These are phyloP conservation scores for Fusarium caatingaense DNA, from an alignment of 2,329 filamentous ascomycete species.

Conservation along the genomic window DNA sequence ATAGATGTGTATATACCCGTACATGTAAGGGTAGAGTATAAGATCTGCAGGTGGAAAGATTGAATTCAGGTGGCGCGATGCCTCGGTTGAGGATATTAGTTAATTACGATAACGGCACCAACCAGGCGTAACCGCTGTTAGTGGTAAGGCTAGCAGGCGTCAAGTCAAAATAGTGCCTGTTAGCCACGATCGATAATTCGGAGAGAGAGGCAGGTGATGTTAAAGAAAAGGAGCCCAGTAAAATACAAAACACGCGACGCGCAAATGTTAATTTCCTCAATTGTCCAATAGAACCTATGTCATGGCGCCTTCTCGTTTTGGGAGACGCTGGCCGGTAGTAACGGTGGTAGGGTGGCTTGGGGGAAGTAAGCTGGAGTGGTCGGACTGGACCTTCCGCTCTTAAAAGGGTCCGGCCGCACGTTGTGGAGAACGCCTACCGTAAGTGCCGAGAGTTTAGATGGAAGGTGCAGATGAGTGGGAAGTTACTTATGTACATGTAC, in stretches of 20 bases:
- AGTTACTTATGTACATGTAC: background rate
- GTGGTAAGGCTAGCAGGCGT: conserved; percentile 19
- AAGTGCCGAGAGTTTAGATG: background rate
- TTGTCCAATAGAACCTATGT: conserved; percentile 9
- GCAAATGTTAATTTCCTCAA: conserved; percentile 14
- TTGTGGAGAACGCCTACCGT: conserved; percentile 30
- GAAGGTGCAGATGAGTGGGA: background rate
- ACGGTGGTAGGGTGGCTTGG: conserved; percentile 15
- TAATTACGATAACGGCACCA: conserved; percentile 32
- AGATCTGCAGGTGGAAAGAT: conserved; percentile 12
- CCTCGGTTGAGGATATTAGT: conserved; percentile 36
- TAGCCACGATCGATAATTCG: background rate
- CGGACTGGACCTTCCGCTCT: conserved; percentile 7
- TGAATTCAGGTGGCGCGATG: conserved; percentile 13
- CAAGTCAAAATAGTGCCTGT: background rate
- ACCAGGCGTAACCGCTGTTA: conserved; percentile 20
- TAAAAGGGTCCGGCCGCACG: conserved; percentile 2
- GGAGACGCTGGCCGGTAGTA: conserved; percentile 13
- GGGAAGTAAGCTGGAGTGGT: background rate
- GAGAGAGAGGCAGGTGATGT: background rate
- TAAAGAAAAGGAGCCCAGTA: conserved; percentile 9
- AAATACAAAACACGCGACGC: conserved; percentile 8
- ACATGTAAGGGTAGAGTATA: background rate
- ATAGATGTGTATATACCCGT: background rate
- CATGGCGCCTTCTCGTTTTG: conserved; percentile 26